Percentiles rank a stretch among this genome's conserved stretches.
These are phyloP conservation scores for Wickerhamomyces sp. DNA, from an alignment of 1,139 yeast species.

Conservation along the genomic window DNA sequence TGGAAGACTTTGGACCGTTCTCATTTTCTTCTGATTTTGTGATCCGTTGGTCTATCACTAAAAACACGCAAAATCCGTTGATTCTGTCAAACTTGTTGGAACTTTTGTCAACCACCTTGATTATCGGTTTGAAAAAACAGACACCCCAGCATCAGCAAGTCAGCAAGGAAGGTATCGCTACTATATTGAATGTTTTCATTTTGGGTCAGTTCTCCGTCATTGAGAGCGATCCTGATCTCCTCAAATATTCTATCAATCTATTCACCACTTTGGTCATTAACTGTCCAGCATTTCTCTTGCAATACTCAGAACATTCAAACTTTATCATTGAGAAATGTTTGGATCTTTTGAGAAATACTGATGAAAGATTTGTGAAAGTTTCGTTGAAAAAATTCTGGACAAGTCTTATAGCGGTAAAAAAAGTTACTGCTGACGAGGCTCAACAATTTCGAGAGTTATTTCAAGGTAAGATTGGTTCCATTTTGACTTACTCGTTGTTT, in stretches of 20 bases:
- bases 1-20: constrained; percentile 54
- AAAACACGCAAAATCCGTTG: constrained; percentile 22
- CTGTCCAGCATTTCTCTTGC: constrained; percentile 44
- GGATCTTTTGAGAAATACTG: constrained; percentile 38
- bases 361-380: constrained; percentile 62
- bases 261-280: constrained; percentile 45
- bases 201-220: constrained; percentile 19
- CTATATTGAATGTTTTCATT: constrained; percentile 14
- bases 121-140: constrained; percentile 23
- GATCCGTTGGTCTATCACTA: constrained; percentile 39
- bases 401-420: constrained; percentile 45
- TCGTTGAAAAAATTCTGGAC: constrained; percentile 66
- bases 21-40: constrained; percentile 43
- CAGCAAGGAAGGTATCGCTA: constrained; percentile 8
- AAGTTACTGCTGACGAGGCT: constrained; percentile 47
- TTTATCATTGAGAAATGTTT: constrained; percentile 31
- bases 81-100: constrained; percentile 15
- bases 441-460: constrained; percentile 30
- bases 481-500: constrained; percentile 31
- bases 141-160: constrained; percentile 3
- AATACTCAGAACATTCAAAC: constrained; percentile 34
- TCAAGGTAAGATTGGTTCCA: constrained; percentile 34
- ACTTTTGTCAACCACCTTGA: constrained; percentile 38
- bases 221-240: constrained; percentile 29
- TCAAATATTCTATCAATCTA: constrained; percentile 49